Evolutionary conservation across 495 filamentous ascomycete species (phyloP), one percentile per base, ranked within the genome.

Genomic region (Oleoguttula mirabilis): DNA sequence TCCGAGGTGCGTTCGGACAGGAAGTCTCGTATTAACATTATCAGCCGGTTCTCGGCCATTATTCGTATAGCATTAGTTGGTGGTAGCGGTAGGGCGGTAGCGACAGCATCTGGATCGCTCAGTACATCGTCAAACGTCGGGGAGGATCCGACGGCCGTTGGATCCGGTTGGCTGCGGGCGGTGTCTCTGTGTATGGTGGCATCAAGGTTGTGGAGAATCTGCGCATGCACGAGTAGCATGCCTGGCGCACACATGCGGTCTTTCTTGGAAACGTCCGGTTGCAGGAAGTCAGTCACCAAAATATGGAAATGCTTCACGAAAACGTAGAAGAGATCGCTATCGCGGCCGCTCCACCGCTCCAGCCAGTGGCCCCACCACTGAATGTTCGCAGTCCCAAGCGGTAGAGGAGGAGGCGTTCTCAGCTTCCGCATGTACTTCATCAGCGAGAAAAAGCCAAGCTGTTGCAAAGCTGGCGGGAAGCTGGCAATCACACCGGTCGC

Each of bases 281-380:
- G 82, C 35, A 94, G 64, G 54, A 87, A 88, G 44, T 92, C 84
- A 20, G 80, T 76, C 28, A 81, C 72, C 5, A 98, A 64, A 33
- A 88, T 76, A 57, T 92, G 80, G 48, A 83, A 90, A 56, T 90
- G 79, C 63, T 94, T 95, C 60, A 79, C 76, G 60, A 98, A 98
- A 12, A 94, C 79, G 64, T 82, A 96, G 54, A 96, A 84, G 33
- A 98, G 64, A 62, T 95, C 90, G 10, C 81, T 93, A 49, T 98
- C 90, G 14, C 78, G 75, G 7, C 90, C 90, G 48, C 72, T 77
- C 90, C 90, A 98, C 36, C 86, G 75, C 21, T 75, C 71, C 4
- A 80, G 64, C 90, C 90, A 98, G 0, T 79, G 77, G 3, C 88
- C 84, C 52, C 81, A 69, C 88, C 88, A 98, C 21, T 75, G 64